These are phyloP conservation scores for Mimosa pudica DNA, from an alignment of 306 rosid genomes.

Conservation along the genomic window DNA sequence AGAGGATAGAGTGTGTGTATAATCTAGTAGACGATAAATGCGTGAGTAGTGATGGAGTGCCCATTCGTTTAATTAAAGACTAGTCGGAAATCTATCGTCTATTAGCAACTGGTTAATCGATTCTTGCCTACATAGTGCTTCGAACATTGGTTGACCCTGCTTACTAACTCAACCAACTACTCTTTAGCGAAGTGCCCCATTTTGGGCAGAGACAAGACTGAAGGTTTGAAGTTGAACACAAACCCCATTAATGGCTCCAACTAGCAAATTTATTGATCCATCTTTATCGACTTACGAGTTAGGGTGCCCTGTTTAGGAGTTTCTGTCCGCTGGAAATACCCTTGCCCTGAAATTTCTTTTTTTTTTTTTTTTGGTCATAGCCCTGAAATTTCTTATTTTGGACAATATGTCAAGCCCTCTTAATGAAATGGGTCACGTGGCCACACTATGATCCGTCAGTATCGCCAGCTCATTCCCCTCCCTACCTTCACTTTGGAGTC, in stretches of 20 bases:
- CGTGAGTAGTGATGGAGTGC: not conserved
- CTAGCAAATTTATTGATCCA: constrained; percentile 17
- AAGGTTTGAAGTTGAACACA: not conserved
- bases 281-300: constrained; percentile 1
- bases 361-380: too few relatives aligned
- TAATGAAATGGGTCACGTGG: constrained; percentile 54
- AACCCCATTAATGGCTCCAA: constrained; percentile 14
- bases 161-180: too few relatives aligned
- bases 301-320: not conserved
- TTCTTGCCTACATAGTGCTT: too few relatives aligned
- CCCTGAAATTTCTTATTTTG: not conserved
- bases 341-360: not conserved
- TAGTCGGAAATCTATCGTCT: too few relatives aligned
- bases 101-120: too few relatives aligned
- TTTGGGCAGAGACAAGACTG: constrained; percentile 10
- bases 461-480: constrained; percentile 69
- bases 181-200: not conserved
- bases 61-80: too few relatives aligned
- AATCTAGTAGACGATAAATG: not conserved
- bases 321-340: not conserved
- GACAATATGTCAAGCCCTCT: not conserved
- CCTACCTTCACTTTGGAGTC: constrained; percentile 50
- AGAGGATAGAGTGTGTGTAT: too few relatives aligned
- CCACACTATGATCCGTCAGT: constrained; percentile 56
- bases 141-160: too few relatives aligned